Evolutionary conservation across 257 asterid species (phyloP).

Genomic region (Fraxinus pennsylvanica): DNA sequence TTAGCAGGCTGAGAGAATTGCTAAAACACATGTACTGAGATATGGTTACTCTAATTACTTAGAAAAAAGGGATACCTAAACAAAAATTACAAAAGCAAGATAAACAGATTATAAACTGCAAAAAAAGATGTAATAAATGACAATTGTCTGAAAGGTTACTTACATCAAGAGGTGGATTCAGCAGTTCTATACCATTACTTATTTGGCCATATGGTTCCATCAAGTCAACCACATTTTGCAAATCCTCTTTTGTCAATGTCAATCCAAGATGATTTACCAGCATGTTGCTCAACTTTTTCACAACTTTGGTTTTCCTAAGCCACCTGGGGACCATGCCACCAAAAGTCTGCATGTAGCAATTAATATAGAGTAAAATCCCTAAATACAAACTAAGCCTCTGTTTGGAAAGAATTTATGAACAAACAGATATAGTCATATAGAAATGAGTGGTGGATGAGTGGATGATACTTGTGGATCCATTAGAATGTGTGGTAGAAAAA

Average conservation of each 20-base stretch:
- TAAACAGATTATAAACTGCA: not conserved
- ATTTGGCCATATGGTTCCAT: constrained; percentile 98
- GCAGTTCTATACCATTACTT: constrained; percentile 71
- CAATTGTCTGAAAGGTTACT: constrained; percentile 30
- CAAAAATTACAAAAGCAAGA: not conserved
- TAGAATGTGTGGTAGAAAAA: too few relatives aligned
- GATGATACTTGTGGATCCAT: too few relatives aligned
- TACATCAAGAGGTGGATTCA: constrained; percentile 87
- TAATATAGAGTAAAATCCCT: constrained; percentile 27
- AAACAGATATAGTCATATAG: too few relatives aligned
- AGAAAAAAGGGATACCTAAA: not conserved
- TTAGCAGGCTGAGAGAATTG: not conserved
- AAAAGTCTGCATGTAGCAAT: constrained; percentile 63
- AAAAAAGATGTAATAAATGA: not conserved
- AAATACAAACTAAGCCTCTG: not conserved
- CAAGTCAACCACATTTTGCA: constrained; percentile 82
- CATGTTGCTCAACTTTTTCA: constrained; percentile 58
- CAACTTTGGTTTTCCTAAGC: constrained; percentile 65
- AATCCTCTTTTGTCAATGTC: constrained; percentile 77
- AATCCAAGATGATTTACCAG: constrained; percentile 90
- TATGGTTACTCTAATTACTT: not conserved
- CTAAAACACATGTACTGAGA: not conserved
- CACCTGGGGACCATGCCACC: constrained; percentile 67
- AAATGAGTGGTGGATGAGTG: too few relatives aligned
- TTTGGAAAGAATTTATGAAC: too few relatives aligned